Base-by-base conservation (phyloP, 345 rosid genomes). In the Salix brachista region DNA sequence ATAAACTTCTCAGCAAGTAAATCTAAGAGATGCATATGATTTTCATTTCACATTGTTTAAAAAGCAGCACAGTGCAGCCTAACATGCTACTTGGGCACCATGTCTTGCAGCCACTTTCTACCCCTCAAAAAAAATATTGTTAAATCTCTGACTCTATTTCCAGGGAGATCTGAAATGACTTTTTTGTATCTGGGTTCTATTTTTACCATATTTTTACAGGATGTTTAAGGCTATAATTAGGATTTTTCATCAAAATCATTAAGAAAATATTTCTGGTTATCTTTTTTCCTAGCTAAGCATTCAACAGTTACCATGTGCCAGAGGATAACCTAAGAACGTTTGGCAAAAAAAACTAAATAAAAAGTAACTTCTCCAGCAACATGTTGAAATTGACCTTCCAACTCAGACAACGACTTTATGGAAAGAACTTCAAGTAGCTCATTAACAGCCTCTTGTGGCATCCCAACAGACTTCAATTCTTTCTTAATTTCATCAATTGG, bases 371-470 rank as follows among this genome's bases (percentile, higher is more conserved):
- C 28, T 69, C 48, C 71, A 56, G 30, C 30, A 75, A 68, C 14
- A 56, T 60, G 52, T 71, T 41, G 73, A 73, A 77, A 41, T 70
- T 61, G 78, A 93, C 98, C 99, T 89, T 93, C 98, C 84, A 96
- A 84, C 81, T 90, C 78, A 72, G 84, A 84, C 82, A 96, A 81
- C 5, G 97, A 94, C 80, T 90, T 94, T 73, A 91, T 76, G 42
- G 97, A 88, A 74, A 92, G 91, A 21, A 94, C 93, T 80, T 85
- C 90, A 69, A 93, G 85, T 73, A 93, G 84, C 82, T 93, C 90
- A 65, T 88, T 90, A 75, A 88, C 77, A 44, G 90, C 94, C 74
- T 85, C 88, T 67, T 89, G 89, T 6, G 96, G 85, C 78, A 95
- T 82, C 28, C 98, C 97, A 62, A 78, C 84, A 52, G 85, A 80